Evolutionary conservation across 495 filamentous ascomycete species (phyloP).

Genomic region (Neurospora cerealis): DNA sequence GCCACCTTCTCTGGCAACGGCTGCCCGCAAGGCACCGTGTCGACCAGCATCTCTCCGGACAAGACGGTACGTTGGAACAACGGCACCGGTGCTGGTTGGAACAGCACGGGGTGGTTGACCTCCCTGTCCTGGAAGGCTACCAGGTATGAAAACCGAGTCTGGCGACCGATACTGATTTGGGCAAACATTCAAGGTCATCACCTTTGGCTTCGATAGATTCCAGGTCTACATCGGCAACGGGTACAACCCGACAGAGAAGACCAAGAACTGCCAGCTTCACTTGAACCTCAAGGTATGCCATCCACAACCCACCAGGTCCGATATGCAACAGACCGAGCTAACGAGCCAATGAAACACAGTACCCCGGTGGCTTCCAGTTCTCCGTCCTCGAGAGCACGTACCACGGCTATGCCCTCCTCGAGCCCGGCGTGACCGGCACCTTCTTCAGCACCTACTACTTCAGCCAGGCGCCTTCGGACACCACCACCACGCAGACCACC

Average conservation of each 20-base stretch:
- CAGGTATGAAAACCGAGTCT: not conserved
- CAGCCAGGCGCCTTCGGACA: constrained; percentile 35
- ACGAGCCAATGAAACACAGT: constrained; percentile 11
- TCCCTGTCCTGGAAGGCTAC: not conserved
- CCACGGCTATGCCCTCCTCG: constrained; percentile 47
- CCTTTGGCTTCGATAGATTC: constrained; percentile 47
- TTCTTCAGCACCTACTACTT: constrained; percentile 52
- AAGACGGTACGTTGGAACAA: constrained; percentile 28
- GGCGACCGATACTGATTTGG: not conserved
- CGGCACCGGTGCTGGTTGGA: constrained; percentile 4
- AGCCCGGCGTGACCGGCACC: constrained; percentile 41
- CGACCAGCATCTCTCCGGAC: constrained; percentile 40
- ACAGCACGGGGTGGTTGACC: not conserved
- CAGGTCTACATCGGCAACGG: constrained; percentile 47
- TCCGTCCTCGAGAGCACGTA: constrained; percentile 44
- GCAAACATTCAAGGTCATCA: constrained; percentile 35
- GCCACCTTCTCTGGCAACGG: constrained; percentile 52
- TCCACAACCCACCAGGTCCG: not conserved
- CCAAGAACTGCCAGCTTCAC: constrained; percentile 54
- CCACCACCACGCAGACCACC: constrained; percentile 41
- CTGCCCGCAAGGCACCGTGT: constrained; percentile 43
- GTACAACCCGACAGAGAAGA: constrained; percentile 24
- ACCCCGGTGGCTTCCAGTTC: constrained; percentile 51
- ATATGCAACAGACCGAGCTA: not conserved
- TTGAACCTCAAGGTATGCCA: constrained; percentile 34